Percentiles rank a stretch among this genome's conserved stretches.
Conservation (phyloP, 495 filamentous ascomycete genomes). For the Paragyromitra xinjiangensis region DNA sequence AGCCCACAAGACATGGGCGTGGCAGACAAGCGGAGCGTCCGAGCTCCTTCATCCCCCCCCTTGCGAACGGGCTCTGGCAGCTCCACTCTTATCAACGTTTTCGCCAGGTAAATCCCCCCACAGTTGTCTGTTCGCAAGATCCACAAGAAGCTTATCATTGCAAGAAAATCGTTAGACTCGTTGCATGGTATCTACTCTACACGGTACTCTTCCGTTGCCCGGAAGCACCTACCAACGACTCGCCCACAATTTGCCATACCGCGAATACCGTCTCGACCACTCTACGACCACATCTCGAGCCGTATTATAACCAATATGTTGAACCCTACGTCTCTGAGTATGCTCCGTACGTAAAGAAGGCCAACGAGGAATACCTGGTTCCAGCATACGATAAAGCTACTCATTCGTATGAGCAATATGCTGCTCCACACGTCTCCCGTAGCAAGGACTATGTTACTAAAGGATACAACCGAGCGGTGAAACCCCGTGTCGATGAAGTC, state of each 20-base stretch:
- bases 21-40: slow-evolving; percentile 57
- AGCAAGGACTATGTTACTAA: slow-evolving; percentile 69
- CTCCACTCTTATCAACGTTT: slow-evolving; percentile 65
- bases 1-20: slow-evolving; percentile 38
- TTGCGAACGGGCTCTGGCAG: slow-evolving; percentile 55
- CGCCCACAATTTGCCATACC: slow-evolving; percentile 83
- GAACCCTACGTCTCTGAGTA: slow-evolving; percentile 82
- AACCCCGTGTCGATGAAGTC: slow-evolving; percentile 74
- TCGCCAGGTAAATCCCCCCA: slow-evolving; percentile 68
- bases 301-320: slow-evolving; percentile 86
- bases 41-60: slow-evolving; percentile 48
- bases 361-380: slow-evolving; percentile 53
- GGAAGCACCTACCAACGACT: slow-evolving; percentile 69
- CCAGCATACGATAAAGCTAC: slow-evolving; percentile 42
- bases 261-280: slow-evolving; percentile 76
- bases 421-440: slow-evolving; percentile 76
- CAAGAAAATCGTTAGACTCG: slow-evolving; percentile 65
- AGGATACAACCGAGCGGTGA: slow-evolving; percentile 80
- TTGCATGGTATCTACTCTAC: slow-evolving; percentile 84
- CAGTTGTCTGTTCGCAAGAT: slow-evolving; percentile 32
- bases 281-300: slow-evolving; percentile 76
- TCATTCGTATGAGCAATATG: slow-evolving; percentile 71
- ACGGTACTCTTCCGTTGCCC: slow-evolving; percentile 87
- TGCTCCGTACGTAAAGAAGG: slow-evolving; percentile 70
- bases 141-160: slow-evolving; percentile 24